Percentiles rank a stretch among this genome's conserved stretches.
Conservation (phyloP, 1,284 basidiomycete genomes). For the Pholiota adiposa region DNA sequence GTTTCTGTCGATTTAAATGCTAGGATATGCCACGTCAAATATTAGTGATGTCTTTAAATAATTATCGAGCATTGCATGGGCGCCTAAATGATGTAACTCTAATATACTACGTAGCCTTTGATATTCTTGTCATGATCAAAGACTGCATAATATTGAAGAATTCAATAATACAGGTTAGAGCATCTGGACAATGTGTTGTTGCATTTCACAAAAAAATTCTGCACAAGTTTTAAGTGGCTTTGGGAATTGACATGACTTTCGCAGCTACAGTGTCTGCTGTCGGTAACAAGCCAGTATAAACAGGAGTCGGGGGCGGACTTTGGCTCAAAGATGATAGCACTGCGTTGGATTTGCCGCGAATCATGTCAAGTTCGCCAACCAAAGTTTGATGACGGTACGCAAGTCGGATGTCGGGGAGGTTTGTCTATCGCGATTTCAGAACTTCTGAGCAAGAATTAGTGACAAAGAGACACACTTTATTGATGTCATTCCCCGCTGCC, state of each 20-base stretch:
- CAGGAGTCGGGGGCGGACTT: constrained; percentile 7
- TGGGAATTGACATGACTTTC: constrained; percentile 29
- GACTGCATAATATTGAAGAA: too few relatives aligned
- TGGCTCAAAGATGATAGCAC: constrained; percentile 8
- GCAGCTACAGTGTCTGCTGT: constrained; percentile 39
- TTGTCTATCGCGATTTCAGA: constrained; percentile 65
- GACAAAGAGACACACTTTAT: constrained; percentile 66
- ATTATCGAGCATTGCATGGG: too few relatives aligned
- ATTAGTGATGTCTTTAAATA: too few relatives aligned
- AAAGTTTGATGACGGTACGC: constrained; percentile 91
- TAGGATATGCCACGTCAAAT: too few relatives aligned
- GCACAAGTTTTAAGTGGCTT: neutral
- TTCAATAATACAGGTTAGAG: too few relatives aligned
- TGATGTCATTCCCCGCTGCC: constrained; percentile 87
- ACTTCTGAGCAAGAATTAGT: constrained; percentile 11
- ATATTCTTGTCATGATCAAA: too few relatives aligned
- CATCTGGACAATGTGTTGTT: too few relatives aligned
- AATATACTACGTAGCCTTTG: too few relatives aligned
- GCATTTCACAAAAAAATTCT: too few relatives aligned
- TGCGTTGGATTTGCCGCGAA: constrained; percentile 39
- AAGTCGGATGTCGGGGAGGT: constrained; percentile 91
- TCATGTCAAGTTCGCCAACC: constrained; percentile 83
- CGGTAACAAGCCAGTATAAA: constrained; percentile 23
- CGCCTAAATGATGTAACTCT: too few relatives aligned
- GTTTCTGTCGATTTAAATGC: too few relatives aligned